These are phyloP conservation scores for Silybum marianum DNA, from an alignment of 129 eudicot species.

Conservation along the genomic window DNA sequence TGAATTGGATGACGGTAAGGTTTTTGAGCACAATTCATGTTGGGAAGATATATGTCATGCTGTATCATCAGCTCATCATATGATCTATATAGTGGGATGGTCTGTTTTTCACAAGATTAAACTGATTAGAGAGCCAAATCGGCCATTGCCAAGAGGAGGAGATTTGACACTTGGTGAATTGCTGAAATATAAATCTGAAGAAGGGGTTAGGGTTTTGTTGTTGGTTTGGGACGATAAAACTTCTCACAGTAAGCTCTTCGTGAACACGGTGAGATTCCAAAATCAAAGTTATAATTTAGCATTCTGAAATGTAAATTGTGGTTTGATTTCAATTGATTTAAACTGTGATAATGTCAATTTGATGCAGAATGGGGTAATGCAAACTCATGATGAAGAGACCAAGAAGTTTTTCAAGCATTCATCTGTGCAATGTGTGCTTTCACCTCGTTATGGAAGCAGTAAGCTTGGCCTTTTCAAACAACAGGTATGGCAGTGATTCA, in stretches of 20 bases:
- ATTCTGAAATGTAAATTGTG: not conserved
- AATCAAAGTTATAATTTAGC: not conserved
- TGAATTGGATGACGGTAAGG: constrained; percentile 54
- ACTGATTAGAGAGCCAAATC: constrained; percentile 73
- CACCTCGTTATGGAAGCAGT: constrained; percentile 93
- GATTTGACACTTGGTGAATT: constrained; percentile 79
- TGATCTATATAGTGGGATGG: constrained; percentile 89
- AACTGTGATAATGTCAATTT: not conserved
- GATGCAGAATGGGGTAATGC: constrained; percentile 89
- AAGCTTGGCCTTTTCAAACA: constrained; percentile 80
- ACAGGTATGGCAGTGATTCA: constrained; percentile 58
- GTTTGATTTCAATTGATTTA: not conserved
- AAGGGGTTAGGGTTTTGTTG: constrained; percentile 86
- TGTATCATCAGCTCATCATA: constrained; percentile 74
- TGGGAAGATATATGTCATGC: constrained; percentile 96
- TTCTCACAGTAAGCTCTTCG: constrained; percentile 59
- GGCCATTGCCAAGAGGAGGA: constrained; percentile 67
- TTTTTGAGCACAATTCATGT: constrained; percentile 53
- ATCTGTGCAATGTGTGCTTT: constrained; percentile 81
- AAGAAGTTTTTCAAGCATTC: constrained; percentile 87
- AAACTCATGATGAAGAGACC: constrained; percentile 95
- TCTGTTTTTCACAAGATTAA: constrained; percentile 70
- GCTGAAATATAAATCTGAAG: constrained; percentile 84
- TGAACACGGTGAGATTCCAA: constrained; percentile 58
- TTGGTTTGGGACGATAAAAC: constrained; percentile 96